A percentile compares a stretch with the other conserved stretches of the same genome.
phyloP scores from a whole-genome alignment of 1,139 yeast species.

The Yarrowia galli region DNA sequence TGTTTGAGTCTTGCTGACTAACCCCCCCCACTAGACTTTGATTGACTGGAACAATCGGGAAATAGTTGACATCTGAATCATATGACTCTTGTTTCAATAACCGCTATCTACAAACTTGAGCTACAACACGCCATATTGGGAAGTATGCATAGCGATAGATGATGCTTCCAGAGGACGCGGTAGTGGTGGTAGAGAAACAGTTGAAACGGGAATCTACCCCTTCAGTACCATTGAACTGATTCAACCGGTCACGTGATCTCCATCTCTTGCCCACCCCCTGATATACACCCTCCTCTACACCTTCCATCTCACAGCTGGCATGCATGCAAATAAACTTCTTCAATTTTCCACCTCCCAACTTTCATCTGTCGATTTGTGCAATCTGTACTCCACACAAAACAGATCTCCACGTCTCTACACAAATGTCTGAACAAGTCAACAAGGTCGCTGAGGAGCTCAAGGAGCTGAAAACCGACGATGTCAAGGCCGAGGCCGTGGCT shows the following conservation, averaged over 20 bases:
- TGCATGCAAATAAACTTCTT: background rate
- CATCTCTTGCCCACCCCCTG: background rate
- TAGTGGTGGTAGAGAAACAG: background rate
- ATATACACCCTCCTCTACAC: background rate
- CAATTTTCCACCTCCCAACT: conserved; percentile 25
- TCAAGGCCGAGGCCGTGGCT: conserved; percentile 51
- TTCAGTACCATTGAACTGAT: too few species aligned
- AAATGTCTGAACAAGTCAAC: conserved; percentile 45
- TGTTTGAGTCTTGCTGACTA: too few species aligned
- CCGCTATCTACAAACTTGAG: too few species aligned
- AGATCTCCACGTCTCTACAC: background rate
- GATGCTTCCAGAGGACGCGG: too few species aligned
- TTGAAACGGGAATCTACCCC: background rate
- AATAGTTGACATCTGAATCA: too few species aligned
- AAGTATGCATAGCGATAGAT: too few species aligned
- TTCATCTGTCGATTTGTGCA: background rate
- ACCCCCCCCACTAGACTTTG: too few species aligned
- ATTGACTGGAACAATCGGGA: too few species aligned
- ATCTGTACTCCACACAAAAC: background rate
- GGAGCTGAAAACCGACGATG: conserved; percentile 50
- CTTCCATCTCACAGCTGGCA: background rate
- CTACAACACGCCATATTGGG: too few species aligned
- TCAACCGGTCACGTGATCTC: too few species aligned
- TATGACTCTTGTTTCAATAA: too few species aligned
- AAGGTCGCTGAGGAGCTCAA: conserved; percentile 45